Evolutionary conservation across 2,329 filamentous ascomycete genomes (phyloP).

Genomic region (Alternaria ethzedia): DNA sequence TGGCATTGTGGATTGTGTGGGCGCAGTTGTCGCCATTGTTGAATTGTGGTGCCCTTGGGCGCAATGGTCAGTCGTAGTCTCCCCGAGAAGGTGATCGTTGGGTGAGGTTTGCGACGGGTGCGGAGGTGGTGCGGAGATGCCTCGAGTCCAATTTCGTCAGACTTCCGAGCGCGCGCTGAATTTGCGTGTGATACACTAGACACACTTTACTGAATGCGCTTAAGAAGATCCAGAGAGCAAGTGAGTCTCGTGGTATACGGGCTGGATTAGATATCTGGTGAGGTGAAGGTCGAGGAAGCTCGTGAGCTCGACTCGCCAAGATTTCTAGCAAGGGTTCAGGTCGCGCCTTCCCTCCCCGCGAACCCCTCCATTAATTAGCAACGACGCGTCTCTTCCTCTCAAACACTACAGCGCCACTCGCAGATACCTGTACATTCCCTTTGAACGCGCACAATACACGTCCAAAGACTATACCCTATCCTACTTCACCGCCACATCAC

Average conservation of each 20-base stretch:
- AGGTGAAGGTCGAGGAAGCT: not conserved
- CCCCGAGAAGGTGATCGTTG: not conserved
- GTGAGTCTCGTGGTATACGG: not conserved
- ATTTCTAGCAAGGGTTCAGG: slow-evolving; percentile 12
- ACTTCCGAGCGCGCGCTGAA: not conserved
- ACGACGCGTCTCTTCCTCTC: not conserved
- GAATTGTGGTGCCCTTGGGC: not conserved
- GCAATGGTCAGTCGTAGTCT: not conserved
- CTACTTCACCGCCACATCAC: not conserved
- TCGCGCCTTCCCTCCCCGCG: slow-evolving; percentile 14
- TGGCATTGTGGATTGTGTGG: not conserved
- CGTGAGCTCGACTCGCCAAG: slow-evolving; percentile 26
- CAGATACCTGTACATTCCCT: not conserved
- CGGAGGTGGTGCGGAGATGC: slow-evolving; percentile 23
- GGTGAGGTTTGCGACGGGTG: slow-evolving; percentile 10
- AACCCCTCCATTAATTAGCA: slow-evolving; percentile 6
- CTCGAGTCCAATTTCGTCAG: not conserved
- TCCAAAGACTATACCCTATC: too few species aligned
- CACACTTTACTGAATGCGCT: not conserved
- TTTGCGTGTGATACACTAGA: not conserved
- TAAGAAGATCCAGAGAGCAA: not conserved
- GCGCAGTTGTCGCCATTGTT: slow-evolving; percentile 4
- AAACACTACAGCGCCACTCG: not conserved
- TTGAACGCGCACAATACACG: slow-evolving; percentile 2
- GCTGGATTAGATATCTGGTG: not conserved